phyloP scores from a whole-genome alignment of 1,139 yeast genomes.

The Hansenula sp. region DNA sequence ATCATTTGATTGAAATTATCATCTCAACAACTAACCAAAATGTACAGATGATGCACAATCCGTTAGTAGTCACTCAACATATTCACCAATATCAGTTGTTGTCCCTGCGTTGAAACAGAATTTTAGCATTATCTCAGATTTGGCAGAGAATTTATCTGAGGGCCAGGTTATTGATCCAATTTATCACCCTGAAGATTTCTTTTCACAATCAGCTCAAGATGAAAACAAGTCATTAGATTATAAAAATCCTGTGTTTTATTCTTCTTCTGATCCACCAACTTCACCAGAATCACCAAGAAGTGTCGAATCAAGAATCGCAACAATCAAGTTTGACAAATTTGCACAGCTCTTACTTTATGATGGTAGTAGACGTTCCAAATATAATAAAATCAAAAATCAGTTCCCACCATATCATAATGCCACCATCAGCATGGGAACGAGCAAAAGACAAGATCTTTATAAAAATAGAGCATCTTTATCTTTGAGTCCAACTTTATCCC shows the following conservation, averaged over 20 bases:
- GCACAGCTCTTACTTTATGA: conserved; percentile 20
- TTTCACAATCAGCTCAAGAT: conserved; percentile 6
- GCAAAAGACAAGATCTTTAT: conserved; percentile 4
- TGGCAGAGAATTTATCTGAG: conserved; percentile 13
- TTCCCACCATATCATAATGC: background rate
- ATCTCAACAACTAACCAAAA: background rate
- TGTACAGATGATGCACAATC: conserved; percentile 1
- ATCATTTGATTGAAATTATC: no score
- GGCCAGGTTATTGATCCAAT: conserved; percentile 15
- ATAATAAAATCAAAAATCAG: background rate
- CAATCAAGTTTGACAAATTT: conserved; percentile 18
- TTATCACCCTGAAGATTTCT: conserved; percentile 11
- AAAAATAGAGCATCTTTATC: conserved; percentile 11
- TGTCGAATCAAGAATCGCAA: background rate
- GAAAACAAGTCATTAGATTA: conserved; percentile 13
- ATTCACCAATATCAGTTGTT: conserved; percentile 17
- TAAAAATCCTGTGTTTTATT: conserved; percentile 10
- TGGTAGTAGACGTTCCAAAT: conserved; percentile 10
- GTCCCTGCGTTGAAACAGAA: conserved; percentile 19
- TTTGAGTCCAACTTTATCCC: conserved; percentile 1
- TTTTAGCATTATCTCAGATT: conserved; percentile 9
- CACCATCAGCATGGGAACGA: background rate
- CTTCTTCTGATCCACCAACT: background rate
- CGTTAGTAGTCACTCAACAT: conserved; percentile 12
- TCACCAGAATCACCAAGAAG: background rate